Conservation (phyloP, 768 basidiomycete species). For the Russula sp. region DNA sequence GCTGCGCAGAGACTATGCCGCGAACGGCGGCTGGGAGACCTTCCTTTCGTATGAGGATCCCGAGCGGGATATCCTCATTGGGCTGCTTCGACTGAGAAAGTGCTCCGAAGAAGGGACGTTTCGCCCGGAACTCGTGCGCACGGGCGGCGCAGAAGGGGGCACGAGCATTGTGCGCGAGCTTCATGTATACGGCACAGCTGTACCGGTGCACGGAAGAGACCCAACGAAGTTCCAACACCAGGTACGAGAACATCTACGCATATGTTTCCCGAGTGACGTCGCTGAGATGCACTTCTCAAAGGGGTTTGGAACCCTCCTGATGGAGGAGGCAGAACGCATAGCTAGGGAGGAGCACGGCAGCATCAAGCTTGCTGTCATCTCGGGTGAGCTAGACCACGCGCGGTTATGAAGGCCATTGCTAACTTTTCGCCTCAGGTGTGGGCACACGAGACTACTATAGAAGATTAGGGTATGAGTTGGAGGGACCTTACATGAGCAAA, state of each 20-base stretch:
- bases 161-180: slow-evolving; percentile 92
- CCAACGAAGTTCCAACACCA: slow-evolving; percentile 98
- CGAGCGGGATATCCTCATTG: slow-evolving; percentile 92
- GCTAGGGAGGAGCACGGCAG: slow-evolving; percentile 96
- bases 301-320: slow-evolving; percentile 94
- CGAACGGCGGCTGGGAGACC: slow-evolving; percentile 99
- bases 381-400: slow-evolving; percentile 46
- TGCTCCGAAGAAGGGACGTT: slow-evolving; percentile 98
- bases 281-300: slow-evolving; percentile 30
- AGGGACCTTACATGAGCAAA: slow-evolving; percentile 99
- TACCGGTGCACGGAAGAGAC: slow-evolving; percentile 94
- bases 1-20: slow-evolving; percentile 89
- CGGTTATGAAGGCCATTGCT: not conserved
- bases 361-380: slow-evolving; percentile 94
- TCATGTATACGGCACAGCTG: slow-evolving; percentile 97
- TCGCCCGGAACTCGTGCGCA: slow-evolving; percentile 77
- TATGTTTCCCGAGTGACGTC: not conserved
- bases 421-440: slow-evolving; percentile 51
- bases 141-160: slow-evolving; percentile 64
- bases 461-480: slow-evolving; percentile 87
- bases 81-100: slow-evolving; percentile 84
- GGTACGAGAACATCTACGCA: slow-evolving; percentile 32
- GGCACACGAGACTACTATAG: slow-evolving; percentile 97
- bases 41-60: slow-evolving; percentile 99
- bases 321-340: slow-evolving; percentile 99